Evolutionary conservation across 2,329 filamentous ascomycete species (phyloP).

Genomic region (Trichoderma oligosporum): DNA sequence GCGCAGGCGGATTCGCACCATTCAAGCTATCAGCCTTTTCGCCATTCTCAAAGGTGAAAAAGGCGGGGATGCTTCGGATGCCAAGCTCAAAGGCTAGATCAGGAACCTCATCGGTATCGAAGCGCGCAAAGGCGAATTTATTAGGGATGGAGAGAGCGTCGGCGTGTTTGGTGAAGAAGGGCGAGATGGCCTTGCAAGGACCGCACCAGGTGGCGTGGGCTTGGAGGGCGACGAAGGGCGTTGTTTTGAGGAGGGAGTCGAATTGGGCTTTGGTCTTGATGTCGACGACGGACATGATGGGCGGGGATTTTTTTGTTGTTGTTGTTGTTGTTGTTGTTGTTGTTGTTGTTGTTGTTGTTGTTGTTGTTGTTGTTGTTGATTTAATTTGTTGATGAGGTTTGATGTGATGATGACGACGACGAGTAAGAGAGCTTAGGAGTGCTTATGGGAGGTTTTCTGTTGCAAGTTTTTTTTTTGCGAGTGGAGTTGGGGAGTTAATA

Average conservation of each 20-base stretch:
- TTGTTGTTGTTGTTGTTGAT: not conserved
- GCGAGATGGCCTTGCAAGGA: constrained; percentile 58
- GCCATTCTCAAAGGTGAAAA: constrained; percentile 57
- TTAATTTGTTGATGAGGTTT: too few relatives aligned
- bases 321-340: not conserved
- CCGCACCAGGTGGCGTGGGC: constrained; percentile 60
- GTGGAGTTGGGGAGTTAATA: not conserved
- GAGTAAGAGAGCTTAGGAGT: too few relatives aligned
- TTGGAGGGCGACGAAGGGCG: constrained; percentile 52
- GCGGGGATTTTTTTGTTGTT: not conserved
- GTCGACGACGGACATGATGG: constrained; percentile 29
- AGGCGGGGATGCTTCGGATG: constrained; percentile 56
- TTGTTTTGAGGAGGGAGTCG: constrained; percentile 44
- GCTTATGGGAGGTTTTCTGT: too few relatives aligned
- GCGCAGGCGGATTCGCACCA: constrained; percentile 36
- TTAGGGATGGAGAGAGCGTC: constrained; percentile 35
- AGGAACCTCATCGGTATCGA: constrained; percentile 54
- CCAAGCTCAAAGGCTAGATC: constrained; percentile 48
- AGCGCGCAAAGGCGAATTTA: constrained; percentile 52
- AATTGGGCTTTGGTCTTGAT: constrained; percentile 46
- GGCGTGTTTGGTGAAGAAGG: constrained; percentile 50
- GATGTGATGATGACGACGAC: too few relatives aligned
- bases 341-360: not conserved
- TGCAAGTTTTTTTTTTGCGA: not conserved
- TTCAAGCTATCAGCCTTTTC: constrained; percentile 44